Conservation (phyloP, 2,329 filamentous ascomycete genomes). For the Epichloe bromicola region DNA sequence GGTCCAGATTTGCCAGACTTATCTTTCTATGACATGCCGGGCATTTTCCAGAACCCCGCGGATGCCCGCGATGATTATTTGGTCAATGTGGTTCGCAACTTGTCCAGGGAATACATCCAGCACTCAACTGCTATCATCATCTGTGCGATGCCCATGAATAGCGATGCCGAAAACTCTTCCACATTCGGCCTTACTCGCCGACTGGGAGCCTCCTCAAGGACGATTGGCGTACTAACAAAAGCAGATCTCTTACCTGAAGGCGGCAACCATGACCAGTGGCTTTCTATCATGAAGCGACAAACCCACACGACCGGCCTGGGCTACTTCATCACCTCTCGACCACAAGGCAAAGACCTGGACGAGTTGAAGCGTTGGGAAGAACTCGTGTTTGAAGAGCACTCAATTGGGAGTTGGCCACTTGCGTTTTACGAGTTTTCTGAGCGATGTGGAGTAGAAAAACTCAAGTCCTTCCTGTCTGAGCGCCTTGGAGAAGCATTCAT, state of each 20-base stretch:
- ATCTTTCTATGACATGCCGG: conserved; percentile 76
- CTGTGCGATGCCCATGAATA: conserved; percentile 65
- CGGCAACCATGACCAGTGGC: conserved; percentile 41
- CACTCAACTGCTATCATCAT: conserved; percentile 62
- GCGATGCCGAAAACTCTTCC: conserved; percentile 62
- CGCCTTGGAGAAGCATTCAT: conserved; percentile 41
- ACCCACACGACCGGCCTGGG: conserved; percentile 56
- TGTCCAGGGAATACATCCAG: conserved; percentile 57
- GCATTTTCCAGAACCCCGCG: conserved; percentile 60
- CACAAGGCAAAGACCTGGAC: conserved; percentile 40
- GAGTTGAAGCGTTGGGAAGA: conserved; percentile 40
- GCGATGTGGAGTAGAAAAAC: conserved; percentile 39
- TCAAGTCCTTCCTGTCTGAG: conserved; percentile 39
- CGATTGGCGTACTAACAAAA: conserved; percentile 71
- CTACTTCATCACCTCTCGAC: conserved; percentile 66
- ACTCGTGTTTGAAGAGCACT: conserved; percentile 32
- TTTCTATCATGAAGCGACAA: conserved; percentile 46
- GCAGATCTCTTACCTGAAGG: conserved; percentile 55
- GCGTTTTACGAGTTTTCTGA: conserved; percentile 34
- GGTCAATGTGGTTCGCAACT: conserved; percentile 56
- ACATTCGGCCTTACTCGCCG: conserved; percentile 52
- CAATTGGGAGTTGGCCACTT: conserved; percentile 31
- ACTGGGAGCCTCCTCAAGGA: conserved; percentile 42
- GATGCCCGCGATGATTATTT: conserved; percentile 53
- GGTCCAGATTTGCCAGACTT: conserved; percentile 59